Evolutionary conservation across 257 asterid species (phyloP), one percentile per base, ranked within the genome.

Genomic region (Solanum virginianum): DNA sequence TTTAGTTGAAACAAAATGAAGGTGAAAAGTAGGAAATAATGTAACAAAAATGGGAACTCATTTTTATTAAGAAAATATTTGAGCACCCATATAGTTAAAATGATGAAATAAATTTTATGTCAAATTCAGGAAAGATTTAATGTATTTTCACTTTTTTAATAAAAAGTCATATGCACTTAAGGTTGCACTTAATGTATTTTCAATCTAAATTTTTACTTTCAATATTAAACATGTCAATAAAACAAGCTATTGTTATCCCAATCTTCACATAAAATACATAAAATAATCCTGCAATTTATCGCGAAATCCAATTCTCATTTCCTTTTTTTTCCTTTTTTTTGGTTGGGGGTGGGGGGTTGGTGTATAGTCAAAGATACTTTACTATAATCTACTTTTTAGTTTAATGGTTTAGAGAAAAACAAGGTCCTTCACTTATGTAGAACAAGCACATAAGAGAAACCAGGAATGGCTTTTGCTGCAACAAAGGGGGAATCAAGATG

Each of bases 1-100:
- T 86, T 80, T 80, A 60, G 80, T 20, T 32, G 86, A 59, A 57
- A 84, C 16, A 8, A 12, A 20, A 65, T 41, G 45, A 68, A 85
- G 65, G 81, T 22, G 60, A 13, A 20, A 77, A 20, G 39, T 77
- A 75, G 57, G 81, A 75, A 24, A 24, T 22, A 51, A 53, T 16
- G 65, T 53, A 54, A n/a, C 45, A 6, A 26, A 26, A 26, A 79
- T 53, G 53, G n/a, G n/a, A n/a, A n/a, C n/a, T n/a, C n/a, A n/a
- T n/a, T n/a, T n/a, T n/a, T n/a, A n/a, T n/a, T n/a, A n/a, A n/a
- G n/a, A n/a, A n/a, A n/a, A n/a, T n/a, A n/a, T n/a, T n/a, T n/a
- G n/a, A n/a, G n/a, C n/a, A n/a, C n/a, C n/a, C n/a, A n/a, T n/a
- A n/a, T n/a, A n/a, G n/a, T n/a, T n/a, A n/a, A n/a, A n/a, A n/a